Percentiles rank a stretch among this genome's conserved stretches.
Evolutionary conservation across 2,329 filamentous ascomycete genomes (phyloP).

Genomic region (Cladosporium sp.): DNA sequence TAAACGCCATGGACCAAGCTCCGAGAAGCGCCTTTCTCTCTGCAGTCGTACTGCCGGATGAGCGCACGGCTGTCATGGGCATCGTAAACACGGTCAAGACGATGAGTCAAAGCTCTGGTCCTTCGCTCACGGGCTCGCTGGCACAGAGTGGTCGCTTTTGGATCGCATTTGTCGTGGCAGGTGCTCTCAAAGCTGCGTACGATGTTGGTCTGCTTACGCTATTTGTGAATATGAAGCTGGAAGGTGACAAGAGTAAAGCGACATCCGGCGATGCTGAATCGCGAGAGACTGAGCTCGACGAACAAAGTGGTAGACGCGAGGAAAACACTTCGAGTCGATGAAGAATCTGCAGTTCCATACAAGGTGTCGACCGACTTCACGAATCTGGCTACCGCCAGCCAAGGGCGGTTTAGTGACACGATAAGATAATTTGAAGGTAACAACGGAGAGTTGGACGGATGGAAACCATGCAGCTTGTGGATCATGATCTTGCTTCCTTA

Average conservation of each 20-base stretch:
- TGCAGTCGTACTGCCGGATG: slow-evolving; percentile 58
- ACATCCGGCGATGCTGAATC: not conserved
- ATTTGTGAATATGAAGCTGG: slow-evolving; percentile 18
- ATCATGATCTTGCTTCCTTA: no score
- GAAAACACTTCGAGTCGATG: no score
- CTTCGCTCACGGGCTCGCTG: slow-evolving; percentile 61
- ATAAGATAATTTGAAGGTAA: no score
- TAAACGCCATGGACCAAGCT: slow-evolving; percentile 66
- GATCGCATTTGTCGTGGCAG: slow-evolving; percentile 60
- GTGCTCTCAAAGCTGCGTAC: slow-evolving; percentile 55
- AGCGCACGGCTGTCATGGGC: slow-evolving; percentile 70
- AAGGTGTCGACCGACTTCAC: no score
- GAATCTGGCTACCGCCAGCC: no score
- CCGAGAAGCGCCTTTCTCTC: slow-evolving; percentile 68
- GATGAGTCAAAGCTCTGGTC: slow-evolving; percentile 57
- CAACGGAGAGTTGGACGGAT: no score
- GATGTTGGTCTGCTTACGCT: slow-evolving; percentile 30
- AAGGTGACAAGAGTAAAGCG: not conserved
- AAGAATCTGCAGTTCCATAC: no score
- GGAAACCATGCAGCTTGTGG: no score
- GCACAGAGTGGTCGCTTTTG: slow-evolving; percentile 56
- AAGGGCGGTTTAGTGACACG: no score
- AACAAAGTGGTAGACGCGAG: no score
- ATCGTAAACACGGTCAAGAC: slow-evolving; percentile 68
- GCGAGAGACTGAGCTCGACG: not conserved